These are phyloP conservation scores for Lactarius tabidus DNA, from an alignment of 768 basidiomycete genomes.

Conservation along the genomic window DNA sequence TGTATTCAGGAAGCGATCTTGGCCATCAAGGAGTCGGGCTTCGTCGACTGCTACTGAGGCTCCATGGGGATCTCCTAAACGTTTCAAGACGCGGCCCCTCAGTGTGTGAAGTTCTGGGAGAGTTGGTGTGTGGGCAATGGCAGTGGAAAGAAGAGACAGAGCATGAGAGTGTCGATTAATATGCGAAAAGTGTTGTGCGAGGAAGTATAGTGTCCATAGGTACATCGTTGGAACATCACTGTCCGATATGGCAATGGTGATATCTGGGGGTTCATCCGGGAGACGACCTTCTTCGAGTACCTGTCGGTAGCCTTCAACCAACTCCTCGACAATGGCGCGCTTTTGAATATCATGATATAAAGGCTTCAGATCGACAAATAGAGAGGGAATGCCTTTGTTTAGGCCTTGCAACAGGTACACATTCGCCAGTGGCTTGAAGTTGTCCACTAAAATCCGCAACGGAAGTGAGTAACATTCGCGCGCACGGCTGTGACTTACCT, in stretches of 20 bases:
- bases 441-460: constrained; percentile 43
- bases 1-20: constrained; percentile 93
- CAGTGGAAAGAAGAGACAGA: constrained; percentile 57
- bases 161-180: constrained; percentile 49
- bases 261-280: constrained; percentile 7
- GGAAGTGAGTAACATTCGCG: not conserved
- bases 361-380: constrained; percentile 88
- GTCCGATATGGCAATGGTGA: constrained; percentile 17
- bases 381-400: constrained; percentile 83
- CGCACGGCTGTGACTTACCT: constrained; percentile 32
- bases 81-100: constrained; percentile 80
- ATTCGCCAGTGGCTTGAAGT: constrained; percentile 60
- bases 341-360: constrained; percentile 69
- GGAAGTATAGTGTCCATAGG: constrained; percentile 94
- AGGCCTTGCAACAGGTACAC: constrained; percentile 69
- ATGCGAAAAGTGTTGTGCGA: constrained; percentile 83
- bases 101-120: constrained; percentile 85
- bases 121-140: constrained; percentile 85
- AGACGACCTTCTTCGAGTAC: constrained; percentile 33
- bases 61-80: constrained; percentile 71
- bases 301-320: constrained; percentile 51
- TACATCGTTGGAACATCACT: constrained; percentile 72
- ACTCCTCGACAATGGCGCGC: constrained; percentile 61
- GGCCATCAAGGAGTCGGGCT: constrained; percentile 81
- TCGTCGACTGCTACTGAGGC: constrained; percentile 77